Base-by-base conservation (phyloP, 2,329 filamentous ascomycete species). In the Clonostachys rosea region DNA sequence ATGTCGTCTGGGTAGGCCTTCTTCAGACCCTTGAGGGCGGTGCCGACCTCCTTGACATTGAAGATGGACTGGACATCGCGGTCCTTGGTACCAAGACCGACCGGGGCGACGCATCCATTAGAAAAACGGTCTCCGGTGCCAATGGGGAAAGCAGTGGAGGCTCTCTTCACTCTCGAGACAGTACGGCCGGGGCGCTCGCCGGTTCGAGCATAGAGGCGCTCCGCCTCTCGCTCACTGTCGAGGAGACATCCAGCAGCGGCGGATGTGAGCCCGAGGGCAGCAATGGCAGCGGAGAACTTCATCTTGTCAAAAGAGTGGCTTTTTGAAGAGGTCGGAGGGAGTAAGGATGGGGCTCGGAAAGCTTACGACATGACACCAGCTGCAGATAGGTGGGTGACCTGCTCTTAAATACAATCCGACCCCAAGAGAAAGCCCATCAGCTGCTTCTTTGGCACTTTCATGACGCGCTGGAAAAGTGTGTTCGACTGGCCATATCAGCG, bases 11-110 rank as follows among this genome's bases (percentile, higher is more conserved):
- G 48, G 47, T 67, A 71, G 14, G 58, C 60, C 34, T 56, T 62
- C 39, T 60, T 64, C 14, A 74, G 64, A 14, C 61, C 68, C 33
- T 66, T 56, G 48, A 71, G 56, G 2, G 66, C 70, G 5, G 65
- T 66, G 44, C 62, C 60, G 46, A 73, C 62, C 53, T 74, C 71
- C 17, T 56, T 55, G 40, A 65, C 59, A 46, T 65, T 73, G 59
- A 73, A 60, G 55, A 73, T 65, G 49, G 61, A 67, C 34, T 57
- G 48, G 44, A 71, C 62, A 17, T 53, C 58, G 44, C 61, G 57
- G 10, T 64, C 59, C 46, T 67, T 57, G 13, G 48, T 51, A 30
- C 55, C 50, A 2, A 58, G 50, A 35, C 58, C 59, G 33, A 50
- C 48, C 5, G 58, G 57, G 1, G 51, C 49, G 24, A 65, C 56